These are phyloP conservation scores for Uronychia setigera DNA, from an alignment of 73 alveolate genomes.

Conservation along the genomic window DNA sequence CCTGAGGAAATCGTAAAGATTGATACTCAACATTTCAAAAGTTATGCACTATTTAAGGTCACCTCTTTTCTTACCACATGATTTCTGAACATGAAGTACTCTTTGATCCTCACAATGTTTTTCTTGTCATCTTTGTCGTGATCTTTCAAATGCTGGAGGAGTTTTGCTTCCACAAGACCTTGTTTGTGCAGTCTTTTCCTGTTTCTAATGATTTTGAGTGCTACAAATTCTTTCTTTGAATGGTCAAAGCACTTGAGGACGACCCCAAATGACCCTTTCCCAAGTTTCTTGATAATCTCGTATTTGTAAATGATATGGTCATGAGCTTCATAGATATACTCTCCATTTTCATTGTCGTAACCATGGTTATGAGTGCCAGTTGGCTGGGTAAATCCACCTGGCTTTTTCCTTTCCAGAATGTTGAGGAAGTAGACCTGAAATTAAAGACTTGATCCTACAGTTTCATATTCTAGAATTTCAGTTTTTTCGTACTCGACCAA, in stretches of 20 bases:
- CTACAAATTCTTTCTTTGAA: conserved; percentile 77
- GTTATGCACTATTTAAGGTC: conserved; percentile 55
- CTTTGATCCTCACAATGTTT: conserved; percentile 71
- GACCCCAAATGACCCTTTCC: conserved; percentile 95
- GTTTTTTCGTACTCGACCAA: conserved; percentile 41
- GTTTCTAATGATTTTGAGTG: conserved; percentile 88
- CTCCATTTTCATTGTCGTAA: conserved; percentile 87
- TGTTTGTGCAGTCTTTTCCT: conserved; percentile 85
- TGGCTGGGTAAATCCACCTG: background rate
- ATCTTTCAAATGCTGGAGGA: conserved; percentile 71
- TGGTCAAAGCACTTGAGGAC: conserved; percentile 95
- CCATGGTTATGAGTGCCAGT: conserved; percentile 23
- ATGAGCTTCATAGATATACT: conserved; percentile 74
- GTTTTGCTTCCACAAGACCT: conserved; percentile 86
- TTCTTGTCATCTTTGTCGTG: conserved; percentile 72
- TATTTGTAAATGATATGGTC: conserved; percentile 92
- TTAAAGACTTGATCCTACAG: background rate
- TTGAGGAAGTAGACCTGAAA: conserved; percentile 43
- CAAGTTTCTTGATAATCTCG: conserved; percentile 84
- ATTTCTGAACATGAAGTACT: conserved; percentile 75
- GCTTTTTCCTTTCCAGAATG: background rate
- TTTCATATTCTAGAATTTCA: conserved; percentile 49
- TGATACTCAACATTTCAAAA: conserved; percentile 73
- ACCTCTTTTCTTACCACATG: conserved; percentile 64
- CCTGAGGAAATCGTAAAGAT: conserved; percentile 72